Evolutionary conservation across 208 protist genomes (phyloP), one percentile per base, ranked within the genome.

Genomic region (Trypanosoma lewisi): DNA sequence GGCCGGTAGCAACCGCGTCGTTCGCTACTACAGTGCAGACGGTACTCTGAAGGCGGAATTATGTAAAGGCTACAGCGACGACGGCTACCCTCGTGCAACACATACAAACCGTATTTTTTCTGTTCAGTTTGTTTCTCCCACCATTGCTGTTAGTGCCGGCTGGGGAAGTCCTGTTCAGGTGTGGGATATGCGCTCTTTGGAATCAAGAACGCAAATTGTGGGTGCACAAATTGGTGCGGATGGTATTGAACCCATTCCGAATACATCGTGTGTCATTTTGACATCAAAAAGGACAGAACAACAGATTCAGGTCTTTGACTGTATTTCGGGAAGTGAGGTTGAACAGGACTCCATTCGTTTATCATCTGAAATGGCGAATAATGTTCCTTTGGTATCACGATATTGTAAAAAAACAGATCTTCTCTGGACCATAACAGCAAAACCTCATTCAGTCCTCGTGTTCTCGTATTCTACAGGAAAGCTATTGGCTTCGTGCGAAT

Each of bases 91-190:
- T 8, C 63, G 81, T 0, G 21, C 81, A 0, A 79, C 83, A 33
- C 89, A 97, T 66, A 79, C 71, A 45, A 96, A 83, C 60, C 79
- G 93, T 45, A 78, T 97, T 30, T 96, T 96, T 39, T 92, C 89
- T 9, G 68, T 73, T 12, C 70, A 77, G 0, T 96, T 87, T 69
- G 21, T 85, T 0, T 74, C 73, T 3, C 64, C 75, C 2, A 75
- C 78, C 1, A 14, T 79, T 2, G 68, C 82, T 0, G 73, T 81
- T n/a, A 91, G 76, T 51, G 89, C 77, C 5, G 93, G 93, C 8
- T 97, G 89, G 90, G 89, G 91, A 27, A 92, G 75, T 48, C 87
- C 93, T 2, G 52, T 95, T 25, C 93, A 97, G 57, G 27, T 97
- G 5, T 97, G 93, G 93, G 89, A 97, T 55, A 58, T 95, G 16